Conservation (phyloP, 257 asterid genomes). For the Rehmannia glutinosa region DNA sequence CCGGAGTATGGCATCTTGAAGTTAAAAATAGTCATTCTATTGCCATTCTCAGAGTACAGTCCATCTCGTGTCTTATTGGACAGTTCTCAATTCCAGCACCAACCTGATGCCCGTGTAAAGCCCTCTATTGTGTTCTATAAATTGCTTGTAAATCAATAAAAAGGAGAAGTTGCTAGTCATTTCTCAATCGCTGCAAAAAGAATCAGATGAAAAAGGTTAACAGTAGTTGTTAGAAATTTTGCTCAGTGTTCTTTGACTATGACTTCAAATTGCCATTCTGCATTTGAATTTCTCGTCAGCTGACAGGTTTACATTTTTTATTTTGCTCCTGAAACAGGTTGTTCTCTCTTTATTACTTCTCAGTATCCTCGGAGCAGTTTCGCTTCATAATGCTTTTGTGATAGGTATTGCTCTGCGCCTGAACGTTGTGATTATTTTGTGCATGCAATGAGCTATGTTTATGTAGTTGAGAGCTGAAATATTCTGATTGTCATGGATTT, state of each 20-base stretch:
- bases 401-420: slow-evolving; percentile 41
- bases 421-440: neutral
- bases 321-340: slow-evolving; percentile 51
- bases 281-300: slow-evolving; percentile 6
- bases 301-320: neutral
- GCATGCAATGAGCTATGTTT: neutral
- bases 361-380: slow-evolving; percentile 73
- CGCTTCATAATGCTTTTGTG: slow-evolving; percentile 43
- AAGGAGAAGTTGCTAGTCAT: neutral
- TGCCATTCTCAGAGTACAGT: too few species aligned
- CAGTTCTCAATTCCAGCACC: too few species aligned
- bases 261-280: slow-evolving; percentile 1
- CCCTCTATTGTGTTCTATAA: neutral
- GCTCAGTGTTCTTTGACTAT: neutral
- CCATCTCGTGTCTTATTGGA: too few species aligned
- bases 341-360: slow-evolving; percentile 52
- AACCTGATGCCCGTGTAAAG: neutral
- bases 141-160: neutral
- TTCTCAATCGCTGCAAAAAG: neutral
- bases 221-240: too few species aligned
- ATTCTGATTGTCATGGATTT: neutral
- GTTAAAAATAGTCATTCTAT: too few species aligned
- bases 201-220: too few species aligned
- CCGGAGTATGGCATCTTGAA: too few species aligned
- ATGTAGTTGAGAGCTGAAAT: neutral